These are phyloP conservation scores for Epichloe scottii DNA, from an alignment of 2,329 filamentous ascomycete species.

Conservation along the genomic window DNA sequence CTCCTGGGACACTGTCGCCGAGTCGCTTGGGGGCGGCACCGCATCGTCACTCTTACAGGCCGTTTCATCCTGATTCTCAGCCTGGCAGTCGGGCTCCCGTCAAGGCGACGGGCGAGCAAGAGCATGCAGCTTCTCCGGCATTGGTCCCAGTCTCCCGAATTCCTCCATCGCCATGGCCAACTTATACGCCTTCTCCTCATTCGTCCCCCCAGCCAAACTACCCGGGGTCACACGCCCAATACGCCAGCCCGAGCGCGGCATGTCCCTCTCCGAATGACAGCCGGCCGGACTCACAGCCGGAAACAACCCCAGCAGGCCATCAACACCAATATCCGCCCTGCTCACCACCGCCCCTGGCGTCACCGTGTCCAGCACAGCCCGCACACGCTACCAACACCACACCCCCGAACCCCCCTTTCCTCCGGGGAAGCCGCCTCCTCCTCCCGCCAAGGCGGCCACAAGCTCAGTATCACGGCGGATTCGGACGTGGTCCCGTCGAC, in stretches of 20 bases:
- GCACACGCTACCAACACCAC: conserved; percentile 2
- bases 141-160: background rate
- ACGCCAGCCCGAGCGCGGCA: background rate
- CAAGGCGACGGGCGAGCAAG: background rate
- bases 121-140: background rate
- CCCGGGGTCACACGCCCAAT: conserved; percentile 5
- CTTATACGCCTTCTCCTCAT: conserved; percentile 6
- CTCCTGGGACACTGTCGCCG: background rate
- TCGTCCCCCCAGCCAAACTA: conserved; percentile 4
- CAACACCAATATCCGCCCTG: conserved; percentile 2
- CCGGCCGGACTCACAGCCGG: background rate
- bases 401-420: conserved; percentile 1
- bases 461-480: conserved; percentile 7
- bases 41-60: conserved; percentile 12
- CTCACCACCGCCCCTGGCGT: conserved; percentile 4
- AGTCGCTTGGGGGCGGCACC: conserved; percentile 2
- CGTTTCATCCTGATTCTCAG: background rate
- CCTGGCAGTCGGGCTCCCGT: background rate
- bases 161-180: background rate
- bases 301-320: background rate
- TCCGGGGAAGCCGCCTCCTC: conserved; percentile 10
- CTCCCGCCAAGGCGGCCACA: conserved; percentile 17
- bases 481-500: conserved; percentile 11
- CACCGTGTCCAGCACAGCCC: conserved; percentile 6
- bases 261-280: background rate